phyloP scores from a whole-genome alignment of 768 basidiomycete species.

The Tricholoma matsutake region DNA sequence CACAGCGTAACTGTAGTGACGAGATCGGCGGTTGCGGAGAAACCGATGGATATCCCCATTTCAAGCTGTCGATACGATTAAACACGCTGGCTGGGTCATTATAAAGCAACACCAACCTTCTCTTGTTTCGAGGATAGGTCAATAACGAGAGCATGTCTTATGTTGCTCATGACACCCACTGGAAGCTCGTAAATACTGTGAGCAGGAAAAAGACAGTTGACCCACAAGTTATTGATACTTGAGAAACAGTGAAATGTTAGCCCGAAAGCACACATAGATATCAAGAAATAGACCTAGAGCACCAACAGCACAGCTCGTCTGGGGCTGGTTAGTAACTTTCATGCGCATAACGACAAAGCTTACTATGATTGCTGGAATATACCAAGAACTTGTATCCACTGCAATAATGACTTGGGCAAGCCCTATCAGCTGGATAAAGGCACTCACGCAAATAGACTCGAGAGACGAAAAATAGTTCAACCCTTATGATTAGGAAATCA shows the following conservation, averaged over 20 bases:
- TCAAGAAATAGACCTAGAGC: neutral
- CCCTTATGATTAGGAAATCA: neutral
- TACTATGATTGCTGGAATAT: neutral
- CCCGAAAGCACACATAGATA: neutral
- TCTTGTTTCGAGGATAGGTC: neutral
- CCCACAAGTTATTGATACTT: neutral
- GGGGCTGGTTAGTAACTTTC: neutral
- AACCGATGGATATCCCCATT: neutral
- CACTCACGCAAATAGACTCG: neutral
- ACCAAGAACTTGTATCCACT: neutral
- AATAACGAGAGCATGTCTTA: neutral
- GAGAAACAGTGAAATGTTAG: neutral
- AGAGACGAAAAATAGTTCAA: neutral
- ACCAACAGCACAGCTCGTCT: neutral
- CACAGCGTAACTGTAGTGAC: neutral
- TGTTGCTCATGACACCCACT: neutral
- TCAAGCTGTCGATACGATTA: neutral
- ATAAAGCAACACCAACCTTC: neutral
- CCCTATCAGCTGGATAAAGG: neutral
- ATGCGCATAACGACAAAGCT: neutral
- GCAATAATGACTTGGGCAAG: neutral
- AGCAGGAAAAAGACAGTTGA: neutral
- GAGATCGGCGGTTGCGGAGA: neutral
- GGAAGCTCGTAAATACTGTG: neutral
- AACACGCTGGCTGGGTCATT: neutral